These are phyloP conservation scores for apple (Malus domestica) DNA, from an alignment of 306 rosid genomes.

Conservation along the genomic window DNA sequence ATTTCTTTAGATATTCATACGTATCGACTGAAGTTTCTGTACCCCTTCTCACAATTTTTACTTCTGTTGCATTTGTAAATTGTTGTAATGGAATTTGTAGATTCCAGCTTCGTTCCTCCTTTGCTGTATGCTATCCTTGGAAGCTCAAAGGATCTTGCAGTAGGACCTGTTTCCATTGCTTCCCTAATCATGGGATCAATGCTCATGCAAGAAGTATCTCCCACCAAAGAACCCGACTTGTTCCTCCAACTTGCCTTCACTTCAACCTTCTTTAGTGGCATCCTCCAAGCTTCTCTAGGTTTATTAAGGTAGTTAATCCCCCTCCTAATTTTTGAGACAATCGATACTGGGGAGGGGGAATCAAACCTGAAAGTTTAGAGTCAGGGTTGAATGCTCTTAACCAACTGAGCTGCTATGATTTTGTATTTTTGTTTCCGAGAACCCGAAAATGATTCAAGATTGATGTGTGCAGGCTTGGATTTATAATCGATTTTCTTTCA, in stretches of 20 bases:
- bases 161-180: constrained; percentile 97
- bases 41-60: no score
- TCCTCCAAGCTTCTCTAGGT: constrained; percentile 85
- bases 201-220: constrained; percentile 79
- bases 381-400: not conserved
- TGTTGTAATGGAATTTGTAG: constrained; percentile 21
- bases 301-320: constrained; percentile 48
- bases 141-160: constrained; percentile 91
- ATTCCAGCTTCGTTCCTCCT: constrained; percentile 98
- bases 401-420: not conserved
- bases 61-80: not conserved
- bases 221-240: constrained; percentile 48
- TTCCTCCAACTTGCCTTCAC: constrained; percentile 80
- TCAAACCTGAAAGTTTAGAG: not conserved
- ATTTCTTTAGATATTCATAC: not conserved
- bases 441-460: not conserved
- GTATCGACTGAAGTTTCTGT: not conserved
- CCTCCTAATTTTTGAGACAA: not conserved
- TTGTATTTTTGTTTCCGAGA: not conserved
- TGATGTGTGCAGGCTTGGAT: constrained; percentile 65
- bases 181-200: constrained; percentile 85
- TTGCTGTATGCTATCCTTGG: constrained; percentile 86
- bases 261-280: constrained; percentile 82
- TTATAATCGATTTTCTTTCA: constrained; percentile 83
- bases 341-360: not conserved